phyloP scores from a whole-genome alignment of 192 early-diverging fungal genomes.

The Coemansia sp. region DNA sequence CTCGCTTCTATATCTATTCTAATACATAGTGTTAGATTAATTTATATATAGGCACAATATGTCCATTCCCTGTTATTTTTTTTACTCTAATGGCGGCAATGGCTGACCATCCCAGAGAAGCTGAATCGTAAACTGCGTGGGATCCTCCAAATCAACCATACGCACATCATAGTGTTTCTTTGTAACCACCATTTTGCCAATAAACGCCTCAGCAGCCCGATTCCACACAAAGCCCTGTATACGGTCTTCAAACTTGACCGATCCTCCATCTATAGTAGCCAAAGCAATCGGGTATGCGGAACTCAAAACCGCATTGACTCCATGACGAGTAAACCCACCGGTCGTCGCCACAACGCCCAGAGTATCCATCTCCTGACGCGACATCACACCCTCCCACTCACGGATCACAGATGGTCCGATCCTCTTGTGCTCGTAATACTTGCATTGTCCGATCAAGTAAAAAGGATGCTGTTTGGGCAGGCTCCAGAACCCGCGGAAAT shows the following conservation, averaged over 20 bases:
- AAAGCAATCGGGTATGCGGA: conserved; percentile 35
- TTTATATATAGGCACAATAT: too few species aligned
- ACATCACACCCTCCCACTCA: conserved; percentile 50
- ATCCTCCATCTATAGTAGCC: conserved; percentile 17
- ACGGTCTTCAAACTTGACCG: background rate
- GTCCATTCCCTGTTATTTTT: too few species aligned
- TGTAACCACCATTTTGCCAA: conserved; percentile 30
- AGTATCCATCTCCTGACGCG: conserved; percentile 33
- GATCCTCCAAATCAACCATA: conserved; percentile 17
- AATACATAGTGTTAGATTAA: too few species aligned
- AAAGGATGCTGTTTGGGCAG: conserved; percentile 25
- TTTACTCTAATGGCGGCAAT: background rate
- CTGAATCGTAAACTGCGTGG: conserved; percentile 35
- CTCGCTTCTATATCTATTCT: background rate
- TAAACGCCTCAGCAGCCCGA: conserved; percentile 31
- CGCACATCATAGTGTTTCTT: conserved; percentile 41
- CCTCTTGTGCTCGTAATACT: conserved; percentile 43
- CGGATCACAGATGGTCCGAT: conserved; percentile 42
- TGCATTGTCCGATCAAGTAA: conserved; percentile 42
- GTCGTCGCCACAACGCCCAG: conserved; percentile 31
- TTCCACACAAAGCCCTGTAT: conserved; percentile 48
- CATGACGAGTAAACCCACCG: conserved; percentile 35
- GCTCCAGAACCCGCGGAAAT: conserved; percentile 31
- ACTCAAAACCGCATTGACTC: conserved; percentile 25
- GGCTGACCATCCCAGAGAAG: conserved; percentile 44